Evolutionary conservation across 2,329 filamentous ascomycete genomes (phyloP).

Genomic region (Aspergillus costaricaensis): DNA sequence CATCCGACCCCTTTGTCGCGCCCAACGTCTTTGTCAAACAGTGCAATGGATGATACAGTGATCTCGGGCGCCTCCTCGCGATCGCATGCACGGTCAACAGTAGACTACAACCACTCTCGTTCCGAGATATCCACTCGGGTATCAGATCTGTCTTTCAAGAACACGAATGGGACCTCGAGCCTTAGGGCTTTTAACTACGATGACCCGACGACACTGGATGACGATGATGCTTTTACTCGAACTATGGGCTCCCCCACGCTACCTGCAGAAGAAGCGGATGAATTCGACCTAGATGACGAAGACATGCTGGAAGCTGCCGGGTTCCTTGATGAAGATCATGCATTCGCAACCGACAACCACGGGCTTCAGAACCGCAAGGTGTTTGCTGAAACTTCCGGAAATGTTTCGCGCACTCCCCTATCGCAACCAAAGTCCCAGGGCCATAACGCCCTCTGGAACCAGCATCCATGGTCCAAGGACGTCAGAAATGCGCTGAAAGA

Average conservation of each 20-base stretch:
- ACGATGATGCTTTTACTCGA: constrained; percentile 36
- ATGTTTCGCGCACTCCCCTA: constrained; percentile 32
- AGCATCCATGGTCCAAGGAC: constrained; percentile 79
- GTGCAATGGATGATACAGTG: not conserved
- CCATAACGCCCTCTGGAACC: constrained; percentile 54
- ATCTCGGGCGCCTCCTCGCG: constrained; percentile 7
- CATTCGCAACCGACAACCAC: constrained; percentile 16
- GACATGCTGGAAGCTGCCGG: constrained; percentile 49
- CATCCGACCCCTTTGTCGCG: not conserved
- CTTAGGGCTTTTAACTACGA: constrained; percentile 22
- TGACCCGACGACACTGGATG: constrained; percentile 25
- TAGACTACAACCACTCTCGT: constrained; percentile 5
- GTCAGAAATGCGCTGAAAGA: constrained; percentile 79
- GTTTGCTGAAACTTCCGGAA: constrained; percentile 47
- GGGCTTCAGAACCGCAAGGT: constrained; percentile 33
- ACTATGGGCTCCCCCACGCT: constrained; percentile 45
- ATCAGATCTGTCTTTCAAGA: constrained; percentile 6
- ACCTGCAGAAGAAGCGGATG: constrained; percentile 31
- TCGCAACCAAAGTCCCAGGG: constrained; percentile 36
- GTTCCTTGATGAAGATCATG: constrained; percentile 34
- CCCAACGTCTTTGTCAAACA: not conserved
- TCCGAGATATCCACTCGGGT: constrained; percentile 3
- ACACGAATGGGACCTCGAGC: constrained; percentile 4
- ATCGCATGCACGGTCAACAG: not conserved
- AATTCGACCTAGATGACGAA: constrained; percentile 49